phyloP scores from a whole-genome alignment of 2,329 filamentous ascomycete genomes.

The Phialophora chinensis region DNA sequence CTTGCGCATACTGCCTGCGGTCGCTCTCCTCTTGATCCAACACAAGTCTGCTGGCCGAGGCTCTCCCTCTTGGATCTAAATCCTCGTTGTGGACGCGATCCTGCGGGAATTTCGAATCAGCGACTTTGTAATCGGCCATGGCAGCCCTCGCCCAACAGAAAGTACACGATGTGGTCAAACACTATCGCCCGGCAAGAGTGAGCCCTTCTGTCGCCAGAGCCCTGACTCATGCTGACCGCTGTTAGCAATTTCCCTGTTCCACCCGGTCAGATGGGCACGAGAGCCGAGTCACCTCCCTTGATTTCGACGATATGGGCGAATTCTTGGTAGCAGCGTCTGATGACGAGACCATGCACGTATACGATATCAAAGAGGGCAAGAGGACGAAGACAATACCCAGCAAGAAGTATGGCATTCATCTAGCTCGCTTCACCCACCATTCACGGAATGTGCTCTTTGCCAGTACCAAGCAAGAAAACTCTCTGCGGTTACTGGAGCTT shows the following conservation, averaged over 20 bases:
- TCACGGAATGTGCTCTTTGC: constrained; percentile 91
- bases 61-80: background rate
- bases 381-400: constrained; percentile 87
- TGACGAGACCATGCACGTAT: constrained; percentile 95
- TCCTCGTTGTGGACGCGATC: background rate
- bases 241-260: constrained; percentile 61
- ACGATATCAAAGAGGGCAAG: constrained; percentile 88
- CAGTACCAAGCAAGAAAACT: constrained; percentile 89
- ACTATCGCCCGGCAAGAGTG: constrained; percentile 81
- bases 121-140: constrained; percentile 17
- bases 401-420: constrained; percentile 95
- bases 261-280: constrained; percentile 44
- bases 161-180: constrained; percentile 76
- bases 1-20: background rate
- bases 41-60: background rate
- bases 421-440: constrained; percentile 93
- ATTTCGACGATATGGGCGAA: constrained; percentile 95
- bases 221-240: constrained; percentile 5
- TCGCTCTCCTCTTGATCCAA: background rate
- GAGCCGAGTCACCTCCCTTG: constrained; percentile 81
- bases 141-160: constrained; percentile 56
- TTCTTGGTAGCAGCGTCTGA: constrained; percentile 88
- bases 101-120: background rate
- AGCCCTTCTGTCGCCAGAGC: constrained; percentile 12
- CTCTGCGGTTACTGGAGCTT: constrained; percentile 81